Percentiles rank a stretch among this genome's conserved stretches.
Evolutionary conservation across 306 rosid genomes (phyloP).

Genomic region (Crotalaria pallida): DNA sequence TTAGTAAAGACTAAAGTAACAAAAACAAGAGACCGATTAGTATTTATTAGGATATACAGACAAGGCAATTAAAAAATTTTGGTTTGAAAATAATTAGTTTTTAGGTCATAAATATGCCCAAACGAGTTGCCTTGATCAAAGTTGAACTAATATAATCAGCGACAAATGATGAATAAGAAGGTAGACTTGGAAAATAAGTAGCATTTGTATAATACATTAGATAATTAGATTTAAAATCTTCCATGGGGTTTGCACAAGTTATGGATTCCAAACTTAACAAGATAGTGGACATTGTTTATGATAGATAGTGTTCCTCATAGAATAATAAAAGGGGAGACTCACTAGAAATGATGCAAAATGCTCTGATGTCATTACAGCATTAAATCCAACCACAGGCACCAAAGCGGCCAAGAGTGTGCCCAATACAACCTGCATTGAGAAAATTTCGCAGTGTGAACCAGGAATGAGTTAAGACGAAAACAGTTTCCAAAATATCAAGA

Average conservation of each 20-base stretch:
- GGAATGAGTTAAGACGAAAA: slow-evolving; percentile 13
- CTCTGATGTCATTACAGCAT: slow-evolving; percentile 97
- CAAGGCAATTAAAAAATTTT: neutral
- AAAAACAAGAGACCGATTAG: neutral
- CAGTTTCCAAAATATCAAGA: neutral
- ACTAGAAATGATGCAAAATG: slow-evolving; percentile 98
- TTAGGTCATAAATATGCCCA: neutral
- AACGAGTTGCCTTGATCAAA: neutral
- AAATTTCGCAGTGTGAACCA: slow-evolving; percentile 23
- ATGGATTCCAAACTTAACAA: neutral
- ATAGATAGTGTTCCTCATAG: neutral
- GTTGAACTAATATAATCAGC: neutral
- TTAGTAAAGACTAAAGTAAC: too few relatives aligned
- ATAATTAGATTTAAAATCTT: neutral
- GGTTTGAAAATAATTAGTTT: neutral
- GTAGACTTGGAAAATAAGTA: neutral
- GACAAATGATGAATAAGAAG: neutral
- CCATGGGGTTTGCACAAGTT: neutral
- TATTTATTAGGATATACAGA: neutral
- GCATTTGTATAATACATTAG: slow-evolving; percentile 1
- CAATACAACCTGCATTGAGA: slow-evolving; percentile 63
- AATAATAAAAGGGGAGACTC: slow-evolving; percentile 18
- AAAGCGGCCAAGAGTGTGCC: slow-evolving; percentile 90
- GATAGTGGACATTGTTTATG: neutral
- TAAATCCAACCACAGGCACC: slow-evolving; percentile 98